Conservation (phyloP, 2,329 filamentous ascomycete genomes). For the Diaporthe sp. region DNA sequence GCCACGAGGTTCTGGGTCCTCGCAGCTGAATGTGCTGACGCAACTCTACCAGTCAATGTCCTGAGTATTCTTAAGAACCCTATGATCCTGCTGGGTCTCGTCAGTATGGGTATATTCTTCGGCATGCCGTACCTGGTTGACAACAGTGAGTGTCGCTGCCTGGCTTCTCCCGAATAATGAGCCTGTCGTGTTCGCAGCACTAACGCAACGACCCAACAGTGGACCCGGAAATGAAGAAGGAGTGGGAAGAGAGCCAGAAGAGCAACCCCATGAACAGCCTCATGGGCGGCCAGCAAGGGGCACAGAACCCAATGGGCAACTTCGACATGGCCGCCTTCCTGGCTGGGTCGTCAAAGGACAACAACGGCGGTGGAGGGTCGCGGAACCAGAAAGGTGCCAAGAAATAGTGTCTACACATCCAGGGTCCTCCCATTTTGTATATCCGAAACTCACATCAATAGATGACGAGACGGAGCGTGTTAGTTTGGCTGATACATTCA, state of each 20-base stretch:
- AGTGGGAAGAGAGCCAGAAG: slow-evolving; percentile 93
- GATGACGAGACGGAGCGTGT: neutral
- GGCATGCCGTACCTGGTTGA: slow-evolving; percentile 97
- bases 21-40: neutral
- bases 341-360: slow-evolving; percentile 63
- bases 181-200: neutral
- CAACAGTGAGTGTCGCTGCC: slow-evolving; percentile 78
- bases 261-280: slow-evolving; percentile 75
- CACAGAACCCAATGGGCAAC: slow-evolving; percentile 61
- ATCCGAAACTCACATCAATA: neutral
- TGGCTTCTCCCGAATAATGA: neutral
- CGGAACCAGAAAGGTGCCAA: slow-evolving; percentile 25
- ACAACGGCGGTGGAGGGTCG: slow-evolving; percentile 47
- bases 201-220: slow-evolving; percentile 66
- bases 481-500: neutral
- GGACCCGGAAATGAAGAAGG: slow-evolving; percentile 95
- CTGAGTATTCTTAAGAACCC: slow-evolving; percentile 90
- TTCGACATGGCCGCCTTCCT: slow-evolving; percentile 76
- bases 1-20: neutral
- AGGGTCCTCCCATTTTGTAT: neutral
- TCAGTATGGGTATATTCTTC: slow-evolving; percentile 86
- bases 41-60: slow-evolving; percentile 73
- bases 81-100: slow-evolving; percentile 93
- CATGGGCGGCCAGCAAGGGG: slow-evolving; percentile 54
- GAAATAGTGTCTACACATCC: neutral